Evolutionary conservation across 352 stramenopile genomes (phyloP).

Genomic region (Pythium rishiriense): DNA sequence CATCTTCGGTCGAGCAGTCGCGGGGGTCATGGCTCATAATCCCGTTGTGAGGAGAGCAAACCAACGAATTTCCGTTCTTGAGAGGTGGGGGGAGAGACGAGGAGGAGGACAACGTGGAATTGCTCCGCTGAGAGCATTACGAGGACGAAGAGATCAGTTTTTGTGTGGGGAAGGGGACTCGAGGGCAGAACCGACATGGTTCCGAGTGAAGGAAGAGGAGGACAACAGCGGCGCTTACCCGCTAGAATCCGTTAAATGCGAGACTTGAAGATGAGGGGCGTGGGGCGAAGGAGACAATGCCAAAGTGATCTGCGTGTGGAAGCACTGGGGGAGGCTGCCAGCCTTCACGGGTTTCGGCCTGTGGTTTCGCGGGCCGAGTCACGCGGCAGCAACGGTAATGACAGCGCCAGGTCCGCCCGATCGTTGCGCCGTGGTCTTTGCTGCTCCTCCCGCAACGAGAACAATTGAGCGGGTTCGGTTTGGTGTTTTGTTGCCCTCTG

Average conservation of each 20-base stretch:
- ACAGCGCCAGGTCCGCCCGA: conserved; percentile 6
- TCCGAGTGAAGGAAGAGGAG: neutral
- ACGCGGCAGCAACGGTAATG: conserved; percentile 11
- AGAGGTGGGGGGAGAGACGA: neutral
- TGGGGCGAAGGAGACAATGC: neutral
- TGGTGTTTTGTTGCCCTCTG: no score
- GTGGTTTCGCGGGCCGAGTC: conserved; percentile 12
- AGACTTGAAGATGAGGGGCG: conserved; percentile 11
- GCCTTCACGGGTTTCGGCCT: neutral
- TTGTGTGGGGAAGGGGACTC: neutral
- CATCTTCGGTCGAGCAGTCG: conserved; percentile 29
- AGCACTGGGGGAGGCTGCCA: neutral
- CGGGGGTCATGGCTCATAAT: conserved; percentile 34
- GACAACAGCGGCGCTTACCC: conserved; percentile 5
- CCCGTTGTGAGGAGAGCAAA: conserved; percentile 1
- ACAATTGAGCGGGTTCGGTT: conserved; percentile 20
- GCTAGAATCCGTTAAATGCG: conserved; percentile 11
- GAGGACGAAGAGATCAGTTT: conserved; percentile 4
- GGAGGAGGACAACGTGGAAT: no score
- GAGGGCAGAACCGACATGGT: conserved; percentile 15
- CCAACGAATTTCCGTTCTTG: conserved; percentile 8
- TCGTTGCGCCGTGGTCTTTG: conserved; percentile 1
- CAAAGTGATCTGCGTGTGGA: conserved; percentile 6
- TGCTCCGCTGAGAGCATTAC: neutral
- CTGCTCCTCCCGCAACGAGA: conserved; percentile 21